Base-by-base conservation (phyloP, 176 grass and related monocot species). In the Lolium perenne region DNA sequence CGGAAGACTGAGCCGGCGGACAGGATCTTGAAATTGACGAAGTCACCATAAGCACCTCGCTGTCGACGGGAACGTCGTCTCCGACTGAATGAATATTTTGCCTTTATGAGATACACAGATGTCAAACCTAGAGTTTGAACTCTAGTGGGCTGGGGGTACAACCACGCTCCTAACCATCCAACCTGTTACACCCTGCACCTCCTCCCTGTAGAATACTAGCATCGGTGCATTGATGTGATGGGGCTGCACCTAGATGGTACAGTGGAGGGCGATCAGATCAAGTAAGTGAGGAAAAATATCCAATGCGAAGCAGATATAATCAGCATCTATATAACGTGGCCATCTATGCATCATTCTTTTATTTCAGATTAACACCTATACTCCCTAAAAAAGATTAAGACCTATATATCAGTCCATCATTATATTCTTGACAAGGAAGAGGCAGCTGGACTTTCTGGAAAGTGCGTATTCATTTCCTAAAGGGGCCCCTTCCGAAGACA, bases 311-410 rank as follows among this genome's bases (percentile, higher is more conserved):
- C 73, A 26, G 73, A 43, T 55, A 77, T 67, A 67, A 56, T 85
- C 83, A 13, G 38, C 75, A 71, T 79, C 63, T 86, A 79, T 21
- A 56, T 17, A 55, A 54, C 32, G 48, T 78, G 74, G 61, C 73
- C 73, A 55, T 55, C 49, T 14, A 76, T 54, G 51, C 48, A 76
- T 54, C 73, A 32, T 55, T 54, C 73, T 17, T 76, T 76, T 54
- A 48, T 32, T 76, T 29, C 23, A 35, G 73, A 76, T 55, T 76
- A 54, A 51, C 29, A 29, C 25, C 48, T 76, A 76, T 22, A 51
- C 26, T 25, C 12, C 45, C 71, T 50, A 74, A 2, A 47, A 8
- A 75, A 75, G 7, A 53, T 29, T 75, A 51, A 29, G 3, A 26
- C 22, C 48, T 29, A 47, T 7, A 23, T 29, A 50, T 50, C 47